A percentile compares a stretch with the other conserved stretches of the same genome.
phyloP scores from a whole-genome alignment of 1,284 basidiomycete genomes.

The Apiotrichum montevideense region DNA sequence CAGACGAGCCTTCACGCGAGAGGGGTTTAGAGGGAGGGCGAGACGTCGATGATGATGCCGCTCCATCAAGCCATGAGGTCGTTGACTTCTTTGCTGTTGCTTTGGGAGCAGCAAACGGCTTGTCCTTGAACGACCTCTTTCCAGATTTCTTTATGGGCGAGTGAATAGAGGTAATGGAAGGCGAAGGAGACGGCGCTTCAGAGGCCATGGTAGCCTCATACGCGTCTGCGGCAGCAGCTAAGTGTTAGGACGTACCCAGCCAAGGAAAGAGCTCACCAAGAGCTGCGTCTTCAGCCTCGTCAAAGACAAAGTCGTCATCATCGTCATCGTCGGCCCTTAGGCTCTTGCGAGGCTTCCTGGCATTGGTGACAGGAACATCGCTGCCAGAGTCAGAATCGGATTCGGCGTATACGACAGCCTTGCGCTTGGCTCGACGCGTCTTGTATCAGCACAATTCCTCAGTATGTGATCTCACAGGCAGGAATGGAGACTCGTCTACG shows the following conservation, averaged over 20 bases:
- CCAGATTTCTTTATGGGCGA: slow-evolving; percentile 18
- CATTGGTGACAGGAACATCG: not conserved
- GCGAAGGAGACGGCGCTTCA: slow-evolving; percentile 24
- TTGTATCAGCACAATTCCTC: slow-evolving; percentile 4
- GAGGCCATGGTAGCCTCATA: slow-evolving; percentile 28
- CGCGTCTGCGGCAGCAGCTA: slow-evolving; percentile 37
- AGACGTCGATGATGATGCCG: not conserved
- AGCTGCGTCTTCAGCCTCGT: slow-evolving; percentile 38
- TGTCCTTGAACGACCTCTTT: not conserved
- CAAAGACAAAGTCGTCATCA: slow-evolving; percentile 41
- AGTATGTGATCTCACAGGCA: slow-evolving; percentile 15
- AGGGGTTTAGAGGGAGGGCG: slow-evolving; percentile 2
- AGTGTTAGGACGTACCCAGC: not conserved
- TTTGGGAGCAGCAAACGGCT: slow-evolving; percentile 21
- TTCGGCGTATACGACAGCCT: slow-evolving; percentile 41
- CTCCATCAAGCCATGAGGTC: slow-evolving; percentile 11
- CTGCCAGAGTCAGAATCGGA: slow-evolving; percentile 23
- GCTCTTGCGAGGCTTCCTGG: slow-evolving; percentile 30
- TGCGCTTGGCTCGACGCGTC: slow-evolving; percentile 39
- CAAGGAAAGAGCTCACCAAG: slow-evolving; percentile 25
- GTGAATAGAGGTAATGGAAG: slow-evolving; percentile 28
- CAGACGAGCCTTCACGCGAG: slow-evolving; percentile 8
- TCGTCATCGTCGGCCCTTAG: slow-evolving; percentile 29
- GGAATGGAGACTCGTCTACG: slow-evolving; percentile 26
- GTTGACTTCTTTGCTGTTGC: slow-evolving; percentile 19